Evolutionary conservation across 1,284 basidiomycete species (phyloP), one percentile per base, ranked within the genome.

Genomic region (Boletus calvinii): DNA sequence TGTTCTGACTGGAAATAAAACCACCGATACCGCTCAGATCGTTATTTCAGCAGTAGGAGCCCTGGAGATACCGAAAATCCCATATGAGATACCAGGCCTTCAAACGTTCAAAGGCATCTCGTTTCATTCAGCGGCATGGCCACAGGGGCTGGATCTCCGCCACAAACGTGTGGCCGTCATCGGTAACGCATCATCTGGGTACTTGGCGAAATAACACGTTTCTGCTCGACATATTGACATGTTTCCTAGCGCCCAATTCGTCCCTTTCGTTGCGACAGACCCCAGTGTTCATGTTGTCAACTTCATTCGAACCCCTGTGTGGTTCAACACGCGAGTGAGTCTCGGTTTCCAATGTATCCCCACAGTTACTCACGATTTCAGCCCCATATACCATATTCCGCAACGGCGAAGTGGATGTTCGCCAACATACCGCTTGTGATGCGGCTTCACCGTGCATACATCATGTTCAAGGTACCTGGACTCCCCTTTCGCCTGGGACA

Each of bases 161-260:
- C 71, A 68, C 20, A 78, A 79, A 59, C 68, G 67, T 37, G 72
- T 80, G 4, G 77, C 74, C 3, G 62, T 82, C 17, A 70, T 82
- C 48, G 80, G 80, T 10, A 81, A 78, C 55, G 81, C 78, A 1
- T 74, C 77, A 17, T 78, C 77, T 36, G 76, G 63, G 66, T 67
- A 51, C 32, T 49, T 37, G 2, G 18, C 26, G 5, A 34, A 7
- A 7, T 7, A n/a, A 32, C 39, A 24, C n/a, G 17, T 24, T 20
- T 36, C 29, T 32, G 29, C 26, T 32, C 39, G 18, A 22, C 9
- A 4, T 43, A 37, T 31, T 62, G 20, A 64, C 44, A 32, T 46
- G 26, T 31, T 50, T 32, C 32, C 18, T 53, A 72, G 72, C 0
- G 59, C 71, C 17, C 72, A 75, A 39, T 68, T 74, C 43, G 56